Evolutionary conservation across 208 protist genomes (phyloP).

Genomic region (Phytomonas francai): DNA sequence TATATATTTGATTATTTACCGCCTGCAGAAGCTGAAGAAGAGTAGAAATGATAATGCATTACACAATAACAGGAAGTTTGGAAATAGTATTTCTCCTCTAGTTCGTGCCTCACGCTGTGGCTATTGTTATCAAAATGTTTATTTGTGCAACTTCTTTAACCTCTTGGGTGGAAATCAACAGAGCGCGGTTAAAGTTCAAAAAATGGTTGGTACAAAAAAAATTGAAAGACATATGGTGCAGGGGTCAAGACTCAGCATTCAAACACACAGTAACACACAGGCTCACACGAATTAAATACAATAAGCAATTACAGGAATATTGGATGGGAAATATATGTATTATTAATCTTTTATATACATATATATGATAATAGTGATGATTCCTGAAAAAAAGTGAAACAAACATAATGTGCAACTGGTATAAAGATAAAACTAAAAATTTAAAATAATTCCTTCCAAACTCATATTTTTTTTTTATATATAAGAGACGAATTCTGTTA

Average conservation of each 20-base stretch:
- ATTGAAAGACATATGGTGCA: not conserved
- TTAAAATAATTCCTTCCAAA: conserved; percentile 1
- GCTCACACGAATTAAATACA: not conserved
- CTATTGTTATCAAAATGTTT: no score
- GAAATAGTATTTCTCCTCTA: no score
- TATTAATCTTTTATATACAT: not conserved
- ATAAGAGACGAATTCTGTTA: not conserved
- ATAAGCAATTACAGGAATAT: not conserved
- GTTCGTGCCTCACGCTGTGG: no score
- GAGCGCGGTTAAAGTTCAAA: no score
- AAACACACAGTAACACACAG: not conserved
- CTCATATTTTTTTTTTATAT: not conserved
- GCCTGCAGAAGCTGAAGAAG: not conserved
- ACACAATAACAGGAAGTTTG: no score
- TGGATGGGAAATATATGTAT: conserved; percentile 4
- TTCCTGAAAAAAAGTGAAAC: conserved; percentile 5
- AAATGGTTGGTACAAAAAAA: not conserved
- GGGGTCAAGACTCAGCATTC: not conserved
- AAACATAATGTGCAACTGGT: not conserved
- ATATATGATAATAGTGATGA: conserved; percentile 5
- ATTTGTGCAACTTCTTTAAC: no score
- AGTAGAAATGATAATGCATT: no score
- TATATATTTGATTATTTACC: not conserved
- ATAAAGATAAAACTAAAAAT: conserved; percentile 2
- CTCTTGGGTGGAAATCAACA: no score